Base-by-base conservation (phyloP, 73 alveolate species). In the Tetrahymena elliotti region DNA sequence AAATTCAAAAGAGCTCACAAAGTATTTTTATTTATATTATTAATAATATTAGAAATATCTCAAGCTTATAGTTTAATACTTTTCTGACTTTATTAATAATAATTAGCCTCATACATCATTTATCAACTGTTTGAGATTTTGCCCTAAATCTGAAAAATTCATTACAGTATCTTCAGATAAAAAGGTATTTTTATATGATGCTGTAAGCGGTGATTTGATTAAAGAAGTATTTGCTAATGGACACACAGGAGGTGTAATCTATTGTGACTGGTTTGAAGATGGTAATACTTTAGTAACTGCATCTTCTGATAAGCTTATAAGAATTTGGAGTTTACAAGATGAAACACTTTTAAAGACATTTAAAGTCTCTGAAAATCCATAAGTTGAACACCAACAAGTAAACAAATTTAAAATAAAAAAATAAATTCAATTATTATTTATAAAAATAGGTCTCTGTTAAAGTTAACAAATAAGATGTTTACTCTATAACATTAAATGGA, bases 91-190 rank as follows among this genome's bases (percentile, higher is more conserved):
- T 68, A 35, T 68, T 68, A 6, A n/a, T 6, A 27, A 68, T 27
- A 18, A 68, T 27, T 68, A 68, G 88, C 15, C 68, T 35, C 96
- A 94, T 35, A 88, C 83, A 39, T 84, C 83, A 33, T 68, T 68
- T 92, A 47, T 94, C 18, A 36, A 84, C 34, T 33, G 92, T 12
- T 36, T 88, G 24, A 94, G 93, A 94, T 94, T 68, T 36, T 84
- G 35, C 34, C 38, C 93, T 24, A 47, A 37, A 38, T 94, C 95
- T 1, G 96, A 94, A 84, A 84, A 84, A 38, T 94, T 94, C 83
- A 93, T 94, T 47, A 39, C 96, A 31, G 96, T 39, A 18, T 88
- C 94, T 10, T 88, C 96, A 36, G 96, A 94, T 94, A 94, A 94
- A 53, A 94, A 94, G 35, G 36, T 94, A 10, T 94, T 68, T 35